These are phyloP conservation scores for Lentinula raphanica DNA, from an alignment of 768 basidiomycete species.

Conservation along the genomic window DNA sequence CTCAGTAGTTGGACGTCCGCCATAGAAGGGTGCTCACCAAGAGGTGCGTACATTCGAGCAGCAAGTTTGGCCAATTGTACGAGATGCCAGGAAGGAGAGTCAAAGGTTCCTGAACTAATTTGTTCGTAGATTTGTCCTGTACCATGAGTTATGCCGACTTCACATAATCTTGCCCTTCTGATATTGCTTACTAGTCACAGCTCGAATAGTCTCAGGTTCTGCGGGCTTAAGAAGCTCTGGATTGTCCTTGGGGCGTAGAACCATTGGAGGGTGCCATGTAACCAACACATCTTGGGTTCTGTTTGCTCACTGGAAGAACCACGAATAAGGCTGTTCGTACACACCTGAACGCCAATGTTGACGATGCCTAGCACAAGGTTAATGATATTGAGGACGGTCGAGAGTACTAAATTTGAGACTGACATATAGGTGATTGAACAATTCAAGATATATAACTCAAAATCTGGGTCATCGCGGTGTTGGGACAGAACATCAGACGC, in stretches of 20 bases:
- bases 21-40: conserved; percentile 23
- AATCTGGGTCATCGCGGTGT: conserved; percentile 61
- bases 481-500: conserved; percentile 73
- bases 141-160: conserved; percentile 25
- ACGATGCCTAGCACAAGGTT: conserved; percentile 56
- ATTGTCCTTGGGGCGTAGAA: conserved; percentile 60
- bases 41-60: conserved; percentile 75
- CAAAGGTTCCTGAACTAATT: conserved; percentile 74
- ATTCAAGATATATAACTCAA: conserved; percentile 67
- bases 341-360: conserved; percentile 70
- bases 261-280: conserved; percentile 69
- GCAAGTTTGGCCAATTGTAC: conserved; percentile 74
- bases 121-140: conserved; percentile 56
- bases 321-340: neutral
- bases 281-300: conserved; percentile 74
- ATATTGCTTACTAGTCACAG: conserved; percentile 6
- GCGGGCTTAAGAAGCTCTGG: conserved; percentile 69
- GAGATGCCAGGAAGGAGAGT: conserved; percentile 81
- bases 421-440: conserved; percentile 84
- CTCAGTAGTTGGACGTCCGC: conserved; percentile 58
- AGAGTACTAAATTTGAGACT: neutral
- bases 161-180: neutral
- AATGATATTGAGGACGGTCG: neutral
- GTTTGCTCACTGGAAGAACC: neutral
- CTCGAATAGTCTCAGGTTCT: conserved; percentile 54